Base-by-base conservation (phyloP, 1,284 basidiomycete genomes). In the Anthracocystis walkeri region DNA sequence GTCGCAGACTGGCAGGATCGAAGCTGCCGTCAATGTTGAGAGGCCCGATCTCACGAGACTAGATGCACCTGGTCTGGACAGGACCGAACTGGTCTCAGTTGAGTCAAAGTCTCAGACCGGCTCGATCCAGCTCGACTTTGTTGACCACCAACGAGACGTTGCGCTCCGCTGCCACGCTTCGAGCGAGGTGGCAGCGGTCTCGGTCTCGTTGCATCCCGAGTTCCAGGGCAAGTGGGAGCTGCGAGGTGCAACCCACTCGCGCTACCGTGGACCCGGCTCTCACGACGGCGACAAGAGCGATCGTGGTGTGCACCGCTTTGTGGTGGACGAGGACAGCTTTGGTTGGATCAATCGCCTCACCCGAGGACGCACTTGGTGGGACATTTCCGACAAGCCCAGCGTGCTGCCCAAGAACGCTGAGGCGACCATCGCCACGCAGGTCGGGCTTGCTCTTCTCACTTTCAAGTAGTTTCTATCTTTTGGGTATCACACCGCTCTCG, bases 171-270 rank as follows among this genome's bases (percentile, higher is more conserved):
- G 76, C n/a, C 58, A 35, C 20, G 80, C 63, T 2, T 53, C 61
- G 45, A 71, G 65, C 42, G 62, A 67, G 41, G 58, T 67, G 1
- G 79, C 70, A 14, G 31, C 50, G 7, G 74, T 75, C 5, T 56
- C 65, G 5, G 71, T 80, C 23, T 29, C 55, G 0, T 44, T 75
- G 35, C 67, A 67, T 45, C 55, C 68, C 23, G 66, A 65, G 33
- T 80, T 66, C 35, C 65, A 80, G 52, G 78, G 78, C n/a, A 45
- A 46, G 21, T 65, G 74, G 67, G 61, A 71, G 45, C 55, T 77
- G 21, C 53, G 62, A 7, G 78, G 78, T 27, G 65, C 75, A 4
- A 68, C 75, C 14, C 68, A 71, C 25, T 75, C 73, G 35, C 64
- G 65, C 50, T 61, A 64, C 42, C 64, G 68, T 11, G 73, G 73